A percentile compares a stretch with the other conserved stretches of the same genome.
Evolutionary conservation across 768 basidiomycete genomes (phyloP).

Genomic region (Paxillus ammoniavirescens): DNA sequence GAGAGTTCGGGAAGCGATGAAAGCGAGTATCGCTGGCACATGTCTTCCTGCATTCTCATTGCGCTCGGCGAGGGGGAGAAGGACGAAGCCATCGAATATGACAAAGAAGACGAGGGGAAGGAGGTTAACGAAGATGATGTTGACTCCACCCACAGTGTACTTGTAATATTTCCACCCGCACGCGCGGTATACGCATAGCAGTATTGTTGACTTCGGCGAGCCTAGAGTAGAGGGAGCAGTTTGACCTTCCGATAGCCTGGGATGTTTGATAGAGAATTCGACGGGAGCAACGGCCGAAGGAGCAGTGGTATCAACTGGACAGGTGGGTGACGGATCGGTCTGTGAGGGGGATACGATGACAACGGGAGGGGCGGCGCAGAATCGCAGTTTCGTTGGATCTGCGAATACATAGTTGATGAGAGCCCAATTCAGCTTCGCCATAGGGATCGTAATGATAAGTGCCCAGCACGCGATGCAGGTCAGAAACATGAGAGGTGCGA

Average conservation of each 20-base stretch:
- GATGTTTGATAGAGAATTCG: slow-evolving; percentile 66
- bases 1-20: slow-evolving; percentile 70
- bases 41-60: slow-evolving; percentile 51
- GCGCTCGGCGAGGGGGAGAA: slow-evolving; percentile 69
- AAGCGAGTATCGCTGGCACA: slow-evolving; percentile 61
- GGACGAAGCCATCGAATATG: slow-evolving; percentile 87
- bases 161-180: slow-evolving; percentile 94
- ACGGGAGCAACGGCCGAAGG: slow-evolving; percentile 28
- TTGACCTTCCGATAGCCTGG: slow-evolving; percentile 83
- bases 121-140: slow-evolving; percentile 97
- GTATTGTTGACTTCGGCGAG: slow-evolving; percentile 79
- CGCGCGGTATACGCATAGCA: slow-evolving; percentile 94
- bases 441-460: slow-evolving; percentile 93
- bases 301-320: slow-evolving; percentile 1
- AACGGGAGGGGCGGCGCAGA: slow-evolving; percentile 82
- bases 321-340: slow-evolving; percentile 18
- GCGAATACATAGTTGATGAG: slow-evolving; percentile 78
- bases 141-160: slow-evolving; percentile 97
- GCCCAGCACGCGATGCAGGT: slow-evolving; percentile 94
- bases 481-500: slow-evolving; percentile 85
- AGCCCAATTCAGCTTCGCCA: slow-evolving; percentile 98
- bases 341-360: slow-evolving; percentile 45
- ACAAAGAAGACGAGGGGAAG: slow-evolving; percentile 92
- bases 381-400: slow-evolving; percentile 83
- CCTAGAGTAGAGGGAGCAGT: slow-evolving; percentile 72